These are phyloP conservation scores for Lojkania enalia DNA, from an alignment of 2,329 filamentous ascomycete species.

Conservation along the genomic window DNA sequence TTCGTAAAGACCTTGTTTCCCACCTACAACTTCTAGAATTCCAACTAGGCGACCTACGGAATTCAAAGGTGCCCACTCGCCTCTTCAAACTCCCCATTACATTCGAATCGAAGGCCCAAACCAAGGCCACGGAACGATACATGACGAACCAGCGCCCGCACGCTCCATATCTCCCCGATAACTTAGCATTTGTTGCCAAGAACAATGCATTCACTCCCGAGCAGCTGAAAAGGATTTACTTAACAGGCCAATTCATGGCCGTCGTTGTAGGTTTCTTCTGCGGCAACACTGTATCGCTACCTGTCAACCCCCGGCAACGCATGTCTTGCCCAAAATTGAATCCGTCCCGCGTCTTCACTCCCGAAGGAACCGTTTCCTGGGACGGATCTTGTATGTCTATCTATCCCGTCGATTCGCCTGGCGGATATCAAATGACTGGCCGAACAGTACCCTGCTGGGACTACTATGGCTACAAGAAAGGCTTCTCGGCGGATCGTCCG, in stretches of 20 bases:
- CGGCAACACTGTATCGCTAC: slow-evolving; percentile 56
- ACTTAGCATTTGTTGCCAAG: slow-evolving; percentile 60
- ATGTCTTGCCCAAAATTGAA: slow-evolving; percentile 61
- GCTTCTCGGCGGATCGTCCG: slow-evolving; percentile 51
- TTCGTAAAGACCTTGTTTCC: slow-evolving; percentile 40
- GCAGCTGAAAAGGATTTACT: slow-evolving; percentile 56
- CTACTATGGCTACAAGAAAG: slow-evolving; percentile 55
- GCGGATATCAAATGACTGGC: slow-evolving; percentile 60
- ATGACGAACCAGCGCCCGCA: slow-evolving; percentile 63
- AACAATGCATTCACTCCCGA: slow-evolving; percentile 58
- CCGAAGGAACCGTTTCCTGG: slow-evolving; percentile 60
- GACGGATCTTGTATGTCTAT: slow-evolving; percentile 59
- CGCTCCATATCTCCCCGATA: slow-evolving; percentile 65
- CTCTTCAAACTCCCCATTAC: slow-evolving; percentile 49
- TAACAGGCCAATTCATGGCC: slow-evolving; percentile 56
- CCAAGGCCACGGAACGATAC: slow-evolving; percentile 62
- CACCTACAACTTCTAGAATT: slow-evolving; percentile 47
- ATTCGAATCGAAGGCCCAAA: slow-evolving; percentile 48
- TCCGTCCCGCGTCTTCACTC: slow-evolving; percentile 60
- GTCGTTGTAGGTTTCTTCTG: slow-evolving; percentile 61
- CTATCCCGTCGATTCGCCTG: slow-evolving; percentile 61
- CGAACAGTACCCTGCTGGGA: slow-evolving; percentile 59
- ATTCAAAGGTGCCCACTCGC: slow-evolving; percentile 48
- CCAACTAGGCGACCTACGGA: slow-evolving; percentile 47
- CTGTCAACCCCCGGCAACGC: slow-evolving; percentile 58